Base-by-base conservation (phyloP, 257 asterid species). In the Pogostemon cablin region DNA sequence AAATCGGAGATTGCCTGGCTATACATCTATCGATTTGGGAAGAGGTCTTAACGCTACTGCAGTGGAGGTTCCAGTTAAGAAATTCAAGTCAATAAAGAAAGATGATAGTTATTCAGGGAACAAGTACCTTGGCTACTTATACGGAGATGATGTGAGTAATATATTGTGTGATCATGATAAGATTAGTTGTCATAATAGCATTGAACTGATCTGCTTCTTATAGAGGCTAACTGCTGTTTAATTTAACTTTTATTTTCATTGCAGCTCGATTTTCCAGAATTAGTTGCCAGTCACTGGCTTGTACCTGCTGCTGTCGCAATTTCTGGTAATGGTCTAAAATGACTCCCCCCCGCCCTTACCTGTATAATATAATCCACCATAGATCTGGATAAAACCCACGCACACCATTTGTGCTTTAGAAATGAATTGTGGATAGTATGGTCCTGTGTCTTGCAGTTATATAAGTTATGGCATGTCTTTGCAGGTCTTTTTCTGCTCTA, bases 271-370 rank as follows among this genome's bases (percentile, higher is more conserved):
- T 74, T 86, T 78, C 97, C 96, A 3, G 96, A 79, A 54, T 72
- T 87, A 64, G 96, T 89, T 59, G 85, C 96, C 35, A 91, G 96
- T 61, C 96, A 91, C 63, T 95, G 99, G 99, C 87, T 89, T 50
- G 67, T 91, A 57, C 99, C 99, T 25, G 93, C 85, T 35, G 68
- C 74, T 54, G 82, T 93, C 74, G 91, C 95, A 59, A 69, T 86
- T 72, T 75, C 73, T 42, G 99, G 99, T 91, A 73, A 86, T 92
- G n/a, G 11, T 37, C 46, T 38, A n/a, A 2, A 40, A 20, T 1
- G 25, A 20, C 25, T 20, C 1, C 25, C 25, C 25, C 25, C 25
- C n/a, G n/a, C 0, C 25, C 25, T 1, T 0, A 20, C 25, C 25
- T 1, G 25, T 1, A 20, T 20, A 20, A 1, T 20, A 20, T 20